Evolutionary conservation across 2,329 filamentous ascomycete species (phyloP).

Genomic region (Colletotrichum kahawae): DNA sequence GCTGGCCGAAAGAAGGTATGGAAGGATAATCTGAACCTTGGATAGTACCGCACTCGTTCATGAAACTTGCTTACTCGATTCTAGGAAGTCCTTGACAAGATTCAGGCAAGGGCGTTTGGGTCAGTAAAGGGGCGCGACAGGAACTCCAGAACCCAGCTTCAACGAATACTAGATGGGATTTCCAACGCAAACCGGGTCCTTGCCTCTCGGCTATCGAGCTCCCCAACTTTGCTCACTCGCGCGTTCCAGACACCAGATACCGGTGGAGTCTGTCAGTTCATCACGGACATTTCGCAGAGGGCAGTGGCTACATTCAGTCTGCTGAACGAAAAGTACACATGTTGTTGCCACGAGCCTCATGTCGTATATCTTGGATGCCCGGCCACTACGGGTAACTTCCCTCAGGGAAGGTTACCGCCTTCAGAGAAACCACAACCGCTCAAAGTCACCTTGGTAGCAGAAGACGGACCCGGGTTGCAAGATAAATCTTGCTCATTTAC

Average conservation of each 20-base stretch:
- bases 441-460: not conserved
- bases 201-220: not conserved
- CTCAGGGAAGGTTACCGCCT: not conserved
- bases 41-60: not conserved
- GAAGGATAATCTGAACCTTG: not conserved
- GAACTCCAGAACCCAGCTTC: not conserved
- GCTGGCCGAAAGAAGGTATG: not conserved
- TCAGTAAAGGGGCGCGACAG: not conserved
- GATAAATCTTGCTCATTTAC: not conserved
- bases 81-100: not conserved
- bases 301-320: not conserved
- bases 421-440: not conserved
- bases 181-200: not conserved
- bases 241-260: not conserved
- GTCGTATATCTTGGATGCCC: not conserved
- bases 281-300: not conserved
- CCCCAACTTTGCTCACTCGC: not conserved
- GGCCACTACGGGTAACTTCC: not conserved
- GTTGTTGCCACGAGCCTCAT: not conserved
- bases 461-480: not conserved
- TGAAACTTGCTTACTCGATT: not conserved
- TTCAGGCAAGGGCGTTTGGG: not conserved
- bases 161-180: not conserved
- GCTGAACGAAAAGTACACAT: not conserved
- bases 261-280: not conserved